phyloP scores from a whole-genome alignment of 768 basidiomycete species.

The Lyophyllum decastes region DNA sequence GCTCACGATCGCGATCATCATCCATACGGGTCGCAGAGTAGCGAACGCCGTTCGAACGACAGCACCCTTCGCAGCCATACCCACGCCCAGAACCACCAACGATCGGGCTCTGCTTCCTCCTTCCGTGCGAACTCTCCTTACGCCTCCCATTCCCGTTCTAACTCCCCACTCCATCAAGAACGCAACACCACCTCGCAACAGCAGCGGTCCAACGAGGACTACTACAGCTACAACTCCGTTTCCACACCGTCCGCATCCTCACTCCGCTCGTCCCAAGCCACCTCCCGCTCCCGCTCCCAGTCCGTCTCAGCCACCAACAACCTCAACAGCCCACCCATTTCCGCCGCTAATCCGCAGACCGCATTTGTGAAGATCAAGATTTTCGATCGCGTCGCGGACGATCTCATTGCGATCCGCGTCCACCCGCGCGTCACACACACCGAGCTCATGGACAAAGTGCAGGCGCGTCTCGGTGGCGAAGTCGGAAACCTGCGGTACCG shows the following conservation, averaged over 20 bases:
- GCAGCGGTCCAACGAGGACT: conserved; percentile 25
- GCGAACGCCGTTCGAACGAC: conserved; percentile 41
- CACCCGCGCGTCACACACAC: conserved; percentile 86
- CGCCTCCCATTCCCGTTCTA: conserved; percentile 43
- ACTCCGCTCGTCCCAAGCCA: conserved; percentile 52
- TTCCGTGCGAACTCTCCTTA: conserved; percentile 41
- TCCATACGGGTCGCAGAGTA: conserved; percentile 31
- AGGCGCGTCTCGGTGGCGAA: conserved; percentile 79
- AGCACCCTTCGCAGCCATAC: conserved; percentile 40
- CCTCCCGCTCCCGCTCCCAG: conserved; percentile 49
- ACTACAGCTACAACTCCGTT: conserved; percentile 25
- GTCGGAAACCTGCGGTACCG: conserved; percentile 72
- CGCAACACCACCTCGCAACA: conserved; percentile 32
- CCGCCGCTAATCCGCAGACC: conserved; percentile 74
- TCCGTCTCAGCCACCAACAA: conserved; percentile 60
- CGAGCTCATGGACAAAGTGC: conserved; percentile 91
- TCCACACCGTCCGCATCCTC: conserved; percentile 50
- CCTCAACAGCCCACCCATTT: conserved; percentile 71
- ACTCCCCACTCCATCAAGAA: conserved; percentile 35
- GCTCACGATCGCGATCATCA: conserved; percentile 37
- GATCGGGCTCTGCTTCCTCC: conserved; percentile 51
- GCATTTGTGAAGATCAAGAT: conserved; percentile 99
- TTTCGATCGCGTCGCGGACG: conserved; percentile 90
- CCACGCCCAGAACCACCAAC: conserved; percentile 50
- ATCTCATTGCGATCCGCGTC: conserved; percentile 95